Conservation (phyloP, 2,329 filamentous ascomycete species). For the Hawksworthiomyces lignivorus region DNA sequence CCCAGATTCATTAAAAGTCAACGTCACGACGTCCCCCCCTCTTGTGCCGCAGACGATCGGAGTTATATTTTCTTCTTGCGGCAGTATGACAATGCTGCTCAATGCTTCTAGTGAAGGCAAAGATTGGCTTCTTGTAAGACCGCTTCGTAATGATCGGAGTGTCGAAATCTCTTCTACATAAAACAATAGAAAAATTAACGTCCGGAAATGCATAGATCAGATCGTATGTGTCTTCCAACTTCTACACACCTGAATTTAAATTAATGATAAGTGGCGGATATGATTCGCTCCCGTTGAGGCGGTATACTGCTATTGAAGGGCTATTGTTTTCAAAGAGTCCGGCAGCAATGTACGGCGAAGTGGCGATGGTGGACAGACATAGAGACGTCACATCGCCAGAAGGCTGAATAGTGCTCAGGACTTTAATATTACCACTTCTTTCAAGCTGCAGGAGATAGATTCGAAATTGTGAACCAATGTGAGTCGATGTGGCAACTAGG, state of each 20-base stretch:
- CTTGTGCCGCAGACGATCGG: conserved; percentile 39
- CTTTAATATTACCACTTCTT: conserved; percentile 18
- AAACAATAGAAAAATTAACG: not conserved
- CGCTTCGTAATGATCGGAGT: not conserved
- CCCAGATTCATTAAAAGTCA: conserved; percentile 20
- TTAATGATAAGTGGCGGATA: conserved; percentile 12
- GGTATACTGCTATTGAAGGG: conserved; percentile 27
- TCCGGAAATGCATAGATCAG: too few relatives aligned
- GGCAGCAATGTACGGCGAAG: conserved; percentile 22
- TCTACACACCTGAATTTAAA: conserved; percentile 19
- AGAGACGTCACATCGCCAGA: conserved; percentile 45
- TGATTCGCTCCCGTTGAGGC: conserved; percentile 7
- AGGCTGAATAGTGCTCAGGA: conserved; percentile 25
- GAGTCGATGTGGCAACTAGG: conserved; percentile 35
- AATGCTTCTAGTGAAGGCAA: conserved; percentile 32
- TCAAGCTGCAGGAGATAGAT: conserved; percentile 32
- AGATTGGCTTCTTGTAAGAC: not conserved
- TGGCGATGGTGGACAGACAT: conserved; percentile 23
- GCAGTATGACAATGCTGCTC: conserved; percentile 33
- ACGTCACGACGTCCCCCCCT: conserved; percentile 41
- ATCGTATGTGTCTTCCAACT: too few relatives aligned
- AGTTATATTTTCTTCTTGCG: conserved; percentile 18
- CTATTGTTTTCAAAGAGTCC: conserved; percentile 26
- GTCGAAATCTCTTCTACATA: not conserved
- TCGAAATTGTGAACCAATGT: conserved; percentile 27